Evolutionary conservation across 2,329 filamentous ascomycete species (phyloP).

Genomic region (Aspergillus sp.): DNA sequence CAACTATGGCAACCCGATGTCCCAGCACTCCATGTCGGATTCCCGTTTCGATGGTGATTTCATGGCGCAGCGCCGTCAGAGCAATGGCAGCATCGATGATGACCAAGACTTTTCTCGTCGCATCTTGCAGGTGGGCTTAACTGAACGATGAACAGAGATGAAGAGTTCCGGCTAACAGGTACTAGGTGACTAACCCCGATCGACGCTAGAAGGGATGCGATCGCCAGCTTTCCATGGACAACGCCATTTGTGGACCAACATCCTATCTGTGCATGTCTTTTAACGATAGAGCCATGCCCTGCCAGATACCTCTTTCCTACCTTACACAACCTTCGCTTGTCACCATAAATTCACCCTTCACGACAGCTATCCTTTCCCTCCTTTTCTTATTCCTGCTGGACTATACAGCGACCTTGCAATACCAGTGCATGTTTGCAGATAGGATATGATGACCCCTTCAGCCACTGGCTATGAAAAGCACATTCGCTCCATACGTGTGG

Average conservation of each 20-base stretch:
- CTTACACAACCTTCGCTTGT: constrained; percentile 15
- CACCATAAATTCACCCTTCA: constrained; percentile 10
- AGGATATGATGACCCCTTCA: constrained; percentile 4
- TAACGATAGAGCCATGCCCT: constrained; percentile 19
- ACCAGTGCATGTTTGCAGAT: constrained; percentile 20
- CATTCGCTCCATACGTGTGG: not conserved
- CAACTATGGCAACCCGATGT: constrained; percentile 64
- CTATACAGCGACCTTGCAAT: constrained; percentile 34
- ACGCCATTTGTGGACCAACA: constrained; percentile 5
- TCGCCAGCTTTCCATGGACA: constrained; percentile 1
- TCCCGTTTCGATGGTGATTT: constrained; percentile 80
- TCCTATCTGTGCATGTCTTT: constrained; percentile 15
- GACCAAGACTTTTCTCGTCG: constrained; percentile 95
- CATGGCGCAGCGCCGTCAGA: constrained; percentile 79
- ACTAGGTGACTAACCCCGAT: constrained; percentile 38
- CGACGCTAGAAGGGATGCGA: constrained; percentile 21
- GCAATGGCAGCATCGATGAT: constrained; percentile 94
- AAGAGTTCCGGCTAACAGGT: not conserved
- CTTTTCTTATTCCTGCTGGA: constrained; percentile 21
- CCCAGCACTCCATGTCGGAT: constrained; percentile 72
- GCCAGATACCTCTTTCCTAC: constrained; percentile 9
- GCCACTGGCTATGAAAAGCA: constrained; percentile 4
- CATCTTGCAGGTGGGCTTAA: constrained; percentile 76
- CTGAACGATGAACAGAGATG: too few species aligned
- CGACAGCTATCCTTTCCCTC: not conserved